These are phyloP conservation scores for Mycena sp. DNA, from an alignment of 1,284 basidiomycete species.

Conservation along the genomic window DNA sequence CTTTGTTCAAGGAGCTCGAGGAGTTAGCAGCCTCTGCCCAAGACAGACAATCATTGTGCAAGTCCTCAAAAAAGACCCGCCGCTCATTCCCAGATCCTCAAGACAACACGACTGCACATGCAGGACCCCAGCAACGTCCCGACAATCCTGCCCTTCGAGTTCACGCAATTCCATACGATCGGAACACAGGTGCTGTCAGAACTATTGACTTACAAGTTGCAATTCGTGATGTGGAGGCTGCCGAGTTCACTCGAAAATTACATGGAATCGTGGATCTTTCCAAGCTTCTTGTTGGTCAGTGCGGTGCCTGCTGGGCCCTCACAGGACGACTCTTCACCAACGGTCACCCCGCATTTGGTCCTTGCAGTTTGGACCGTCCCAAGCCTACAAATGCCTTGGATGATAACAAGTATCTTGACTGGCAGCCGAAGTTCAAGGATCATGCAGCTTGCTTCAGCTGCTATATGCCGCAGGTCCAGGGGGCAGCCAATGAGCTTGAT, in stretches of 20 bases:
- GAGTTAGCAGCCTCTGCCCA: too few species aligned
- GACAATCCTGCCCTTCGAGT: too few species aligned
- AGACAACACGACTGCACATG: too few species aligned
- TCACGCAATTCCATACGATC: too few species aligned
- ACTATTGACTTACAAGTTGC: neutral
- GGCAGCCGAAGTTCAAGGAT: neutral
- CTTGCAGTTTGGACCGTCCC: neutral
- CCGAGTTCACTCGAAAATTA: neutral
- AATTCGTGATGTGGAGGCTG: neutral
- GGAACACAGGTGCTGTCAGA: too few species aligned
- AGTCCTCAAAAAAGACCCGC: too few species aligned
- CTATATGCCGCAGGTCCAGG: neutral
- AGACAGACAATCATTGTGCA: too few species aligned
- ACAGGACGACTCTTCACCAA: neutral
- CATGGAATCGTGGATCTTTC: neutral
- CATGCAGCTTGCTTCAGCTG: neutral
- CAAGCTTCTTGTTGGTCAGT: neutral
- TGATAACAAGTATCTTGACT: neutral
- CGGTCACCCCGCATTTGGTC: neutral
- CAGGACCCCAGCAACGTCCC: too few species aligned
- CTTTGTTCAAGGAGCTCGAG: too few species aligned
- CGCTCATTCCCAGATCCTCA: too few species aligned
- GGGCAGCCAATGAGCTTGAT: neutral
- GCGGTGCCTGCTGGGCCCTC: neutral
- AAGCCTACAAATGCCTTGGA: neutral